A percentile compares a stretch with the other conserved stretches of the same genome.
phyloP scores from a whole-genome alignment of 2,329 filamentous ascomycete species.

The Chaetomiaceae sp. region DNA sequence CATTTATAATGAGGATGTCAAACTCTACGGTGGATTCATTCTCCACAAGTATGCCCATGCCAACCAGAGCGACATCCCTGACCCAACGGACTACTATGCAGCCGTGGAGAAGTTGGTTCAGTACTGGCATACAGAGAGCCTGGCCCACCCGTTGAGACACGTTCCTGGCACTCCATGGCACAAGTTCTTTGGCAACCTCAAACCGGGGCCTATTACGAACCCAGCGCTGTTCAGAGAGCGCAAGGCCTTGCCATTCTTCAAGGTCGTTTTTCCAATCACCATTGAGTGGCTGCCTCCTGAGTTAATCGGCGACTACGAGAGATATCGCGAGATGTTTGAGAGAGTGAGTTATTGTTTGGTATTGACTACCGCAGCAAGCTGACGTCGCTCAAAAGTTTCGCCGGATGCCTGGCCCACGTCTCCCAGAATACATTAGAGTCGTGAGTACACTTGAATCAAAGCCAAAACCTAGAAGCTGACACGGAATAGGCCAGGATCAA shows the following conservation, averaged over 20 bases:
- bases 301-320: neutral
- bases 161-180: slow-evolving; percentile 21
- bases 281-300: slow-evolving; percentile 8
- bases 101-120: neutral
- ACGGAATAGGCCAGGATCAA: neutral
- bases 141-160: slow-evolving; percentile 13
- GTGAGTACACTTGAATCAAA: neutral
- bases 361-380: neutral
- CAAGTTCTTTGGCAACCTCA: slow-evolving; percentile 20
- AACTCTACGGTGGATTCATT: slow-evolving; percentile 4
- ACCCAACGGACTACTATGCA: neutral
- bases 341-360: neutral
- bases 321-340: slow-evolving; percentile 10
- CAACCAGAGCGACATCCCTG: neutral
- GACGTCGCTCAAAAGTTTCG: neutral
- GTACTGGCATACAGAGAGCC: slow-evolving; percentile 15
- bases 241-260: neutral
- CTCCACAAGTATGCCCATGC: slow-evolving; percentile 9
- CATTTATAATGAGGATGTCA: slow-evolving; percentile 13
- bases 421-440: slow-evolving; percentile 1
- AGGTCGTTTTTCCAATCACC: slow-evolving; percentile 4
- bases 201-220: neutral
- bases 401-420: neutral
- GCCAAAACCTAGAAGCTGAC: neutral
- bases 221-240: slow-evolving; percentile 10